A percentile compares a stretch with the other conserved stretches of the same genome.
Evolutionary conservation across 176 grass and related monocot genomes (phyloP).

Genomic region (Echinochloa phyllopogon): DNA sequence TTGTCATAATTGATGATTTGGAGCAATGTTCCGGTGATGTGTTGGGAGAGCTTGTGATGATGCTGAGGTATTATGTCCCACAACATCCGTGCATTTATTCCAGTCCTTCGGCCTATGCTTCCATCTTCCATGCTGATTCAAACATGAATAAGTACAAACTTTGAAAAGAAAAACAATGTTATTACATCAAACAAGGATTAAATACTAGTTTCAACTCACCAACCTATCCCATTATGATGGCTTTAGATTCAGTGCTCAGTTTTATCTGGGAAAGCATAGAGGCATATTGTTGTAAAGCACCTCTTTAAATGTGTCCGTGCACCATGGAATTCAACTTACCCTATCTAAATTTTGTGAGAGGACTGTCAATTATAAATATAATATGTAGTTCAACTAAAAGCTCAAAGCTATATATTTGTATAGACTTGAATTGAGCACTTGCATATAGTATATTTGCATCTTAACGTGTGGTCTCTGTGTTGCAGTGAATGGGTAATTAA

Average conservation of each 20-base stretch:
- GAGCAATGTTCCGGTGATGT: constrained; percentile 70
- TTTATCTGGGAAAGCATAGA: background rate
- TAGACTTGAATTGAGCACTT: background rate
- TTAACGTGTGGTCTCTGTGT: constrained; percentile 26
- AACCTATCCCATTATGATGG: background rate
- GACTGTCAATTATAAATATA: background rate
- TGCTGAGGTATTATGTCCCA: constrained; percentile 62
- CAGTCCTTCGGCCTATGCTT: background rate
- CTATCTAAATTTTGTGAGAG: constrained; percentile 1
- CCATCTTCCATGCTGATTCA: constrained; percentile 7
- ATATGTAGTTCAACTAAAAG: constrained; percentile 15
- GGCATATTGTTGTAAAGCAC: constrained; percentile 8
- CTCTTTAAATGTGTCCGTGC: constrained; percentile 5
- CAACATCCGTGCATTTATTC: background rate
- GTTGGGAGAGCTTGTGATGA: constrained; percentile 73
- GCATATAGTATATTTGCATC: background rate
- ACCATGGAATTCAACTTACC: background rate
- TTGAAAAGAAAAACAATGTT: background rate
- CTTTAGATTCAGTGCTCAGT: constrained; percentile 3
- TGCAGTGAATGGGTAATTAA: constrained; percentile 88
- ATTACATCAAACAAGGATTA: constrained; percentile 22
- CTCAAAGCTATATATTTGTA: constrained; percentile 17
- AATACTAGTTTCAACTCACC: background rate
- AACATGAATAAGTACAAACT: background rate
- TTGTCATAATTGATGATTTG: constrained; percentile 90